These are phyloP conservation scores for Hypoxylon sp. DNA, from an alignment of 2,329 filamentous ascomycete species.

Conservation along the genomic window DNA sequence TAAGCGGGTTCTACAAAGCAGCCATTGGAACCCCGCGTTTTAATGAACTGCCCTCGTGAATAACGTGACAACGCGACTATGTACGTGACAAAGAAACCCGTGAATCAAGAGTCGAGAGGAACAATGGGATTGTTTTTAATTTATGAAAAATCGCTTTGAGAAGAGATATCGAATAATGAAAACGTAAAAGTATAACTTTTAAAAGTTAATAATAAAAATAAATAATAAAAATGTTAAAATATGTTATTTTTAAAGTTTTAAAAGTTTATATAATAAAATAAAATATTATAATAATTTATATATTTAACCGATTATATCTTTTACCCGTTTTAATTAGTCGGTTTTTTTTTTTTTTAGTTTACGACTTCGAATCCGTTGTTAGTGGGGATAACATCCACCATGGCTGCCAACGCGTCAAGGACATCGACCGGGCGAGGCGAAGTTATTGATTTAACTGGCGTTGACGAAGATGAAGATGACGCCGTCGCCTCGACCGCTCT, in stretches of 20 bases:
- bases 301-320: background rate
- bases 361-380: constrained; percentile 12
- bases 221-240: too few relatives aligned
- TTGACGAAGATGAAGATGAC: constrained; percentile 33
- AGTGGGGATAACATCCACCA: constrained; percentile 30
- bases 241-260: constrained; percentile 17
- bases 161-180: too few relatives aligned
- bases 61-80: background rate
- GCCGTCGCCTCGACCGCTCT: background rate
- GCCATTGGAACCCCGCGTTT: background rate
- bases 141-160: background rate
- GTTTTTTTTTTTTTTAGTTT: constrained; percentile 20
- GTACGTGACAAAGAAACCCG: too few relatives aligned
- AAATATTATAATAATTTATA: constrained; percentile 25
- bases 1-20: background rate
- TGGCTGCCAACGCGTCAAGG: constrained; percentile 36
- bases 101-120: too few relatives aligned
- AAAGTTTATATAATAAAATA: constrained; percentile 28
- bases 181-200: constrained; percentile 3
- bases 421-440: constrained; percentile 12
- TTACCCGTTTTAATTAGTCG: constrained; percentile 17
- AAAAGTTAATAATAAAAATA: constrained; percentile 3
- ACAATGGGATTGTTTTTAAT: background rate
- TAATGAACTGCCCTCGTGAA: constrained; percentile 5
- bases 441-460: constrained; percentile 43